Base-by-base conservation (phyloP, 352 stramenopile species). In the Globisporangium irregulare region DNA sequence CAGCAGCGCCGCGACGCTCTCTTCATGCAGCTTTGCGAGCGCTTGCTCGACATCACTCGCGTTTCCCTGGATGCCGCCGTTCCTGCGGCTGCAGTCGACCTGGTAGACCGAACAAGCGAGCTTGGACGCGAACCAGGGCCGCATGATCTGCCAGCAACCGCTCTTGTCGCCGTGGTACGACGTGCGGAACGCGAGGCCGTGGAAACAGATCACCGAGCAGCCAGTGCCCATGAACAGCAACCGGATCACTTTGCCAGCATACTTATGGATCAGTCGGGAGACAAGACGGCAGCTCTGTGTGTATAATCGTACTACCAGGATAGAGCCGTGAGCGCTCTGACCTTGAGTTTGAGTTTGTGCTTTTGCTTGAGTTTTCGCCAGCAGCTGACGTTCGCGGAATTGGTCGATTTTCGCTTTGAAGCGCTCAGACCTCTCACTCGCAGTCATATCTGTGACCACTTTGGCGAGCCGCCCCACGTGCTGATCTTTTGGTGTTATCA, bases 81-180 rank as follows among this genome's bases (percentile, higher is more conserved):
- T 50, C 4, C 73, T 38, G 10, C 63, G 59, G 27, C 75, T 73
- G 69, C 75, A 85, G 66, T 82, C 78, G 57, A 74, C 73, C 9
- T 76, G 61, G 22, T 83, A 62, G 20, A 83, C 73, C 0, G 73
- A 73, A 34, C 78, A 85, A 24, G 72, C 65, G 6, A 73, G 61
- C 24, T 80, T 79, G 27, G 54, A 64, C 1, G 69, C 66, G 43
- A 79, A 70, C 74, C 74, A 80, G 12, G 72, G 74, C n/a, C 54
- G 66, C 24, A 76, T 58, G 56, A 56, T 67, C 41, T 78, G 66
- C 55, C 59, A 54, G 62, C 72, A 78, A 46, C 65, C 36, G 22
- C 48, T 65, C 46, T 75, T 63, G 46, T 69, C 64, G 10, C 64
- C 64, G 56, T 60, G 59, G 22, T 64, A 69, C 64, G 71, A 69